phyloP scores from a whole-genome alignment of 495 filamentous ascomycete species.

The Barbatosphaeria neglecta region DNA sequence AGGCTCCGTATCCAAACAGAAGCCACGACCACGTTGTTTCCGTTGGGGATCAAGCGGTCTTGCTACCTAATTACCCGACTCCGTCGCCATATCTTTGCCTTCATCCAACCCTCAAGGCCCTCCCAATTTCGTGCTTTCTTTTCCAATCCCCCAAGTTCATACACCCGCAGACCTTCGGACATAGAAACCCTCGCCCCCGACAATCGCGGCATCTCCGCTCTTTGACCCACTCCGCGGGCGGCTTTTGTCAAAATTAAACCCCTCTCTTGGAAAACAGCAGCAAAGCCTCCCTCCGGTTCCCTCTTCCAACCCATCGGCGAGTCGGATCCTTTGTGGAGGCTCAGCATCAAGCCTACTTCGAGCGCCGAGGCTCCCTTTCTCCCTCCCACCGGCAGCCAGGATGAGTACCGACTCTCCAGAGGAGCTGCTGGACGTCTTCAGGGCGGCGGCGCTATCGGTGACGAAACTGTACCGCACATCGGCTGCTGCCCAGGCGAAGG shows the following conservation, averaged over 20 bases:
- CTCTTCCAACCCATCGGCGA: too few relatives aligned
- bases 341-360: background rate
- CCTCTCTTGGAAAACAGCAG: constrained; percentile 3
- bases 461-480: constrained; percentile 94
- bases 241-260: constrained; percentile 4
- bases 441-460: constrained; percentile 81
- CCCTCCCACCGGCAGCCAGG: background rate
- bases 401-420: constrained; percentile 51
- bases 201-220: background rate
- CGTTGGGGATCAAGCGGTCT: background rate
- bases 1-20: background rate
- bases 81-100: background rate
- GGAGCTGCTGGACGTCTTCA: constrained; percentile 80
- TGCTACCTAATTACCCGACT: background rate
- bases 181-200: too few relatives aligned
- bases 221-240: background rate
- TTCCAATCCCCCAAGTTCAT: too few relatives aligned
- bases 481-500: constrained; percentile 58
- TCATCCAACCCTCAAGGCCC: too few relatives aligned
- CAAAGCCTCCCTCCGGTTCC: background rate
- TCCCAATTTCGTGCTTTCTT: background rate
- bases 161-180: too few relatives aligned
- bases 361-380: background rate
- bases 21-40: background rate
- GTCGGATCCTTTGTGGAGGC: too few relatives aligned